Evolutionary conservation across 495 filamentous ascomycete species (phyloP).

Genomic region (Hypomontagnella monticulosa): DNA sequence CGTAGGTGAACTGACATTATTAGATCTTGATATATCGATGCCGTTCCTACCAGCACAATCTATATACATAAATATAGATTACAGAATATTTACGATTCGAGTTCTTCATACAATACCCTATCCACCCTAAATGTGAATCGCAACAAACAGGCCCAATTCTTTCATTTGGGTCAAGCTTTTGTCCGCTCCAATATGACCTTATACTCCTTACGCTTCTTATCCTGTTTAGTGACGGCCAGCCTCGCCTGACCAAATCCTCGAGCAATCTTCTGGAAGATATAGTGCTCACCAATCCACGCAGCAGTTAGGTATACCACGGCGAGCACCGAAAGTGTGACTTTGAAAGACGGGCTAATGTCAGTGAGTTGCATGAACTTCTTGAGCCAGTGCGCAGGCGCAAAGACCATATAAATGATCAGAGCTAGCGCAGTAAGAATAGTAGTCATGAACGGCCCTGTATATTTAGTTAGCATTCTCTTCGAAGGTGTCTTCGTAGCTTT

Average conservation of each 20-base stretch:
- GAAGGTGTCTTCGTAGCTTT: background rate
- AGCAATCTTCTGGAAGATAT: slow-evolving; percentile 75
- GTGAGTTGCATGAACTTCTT: slow-evolving; percentile 85
- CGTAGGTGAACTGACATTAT: no score
- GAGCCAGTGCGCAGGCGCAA: slow-evolving; percentile 74
- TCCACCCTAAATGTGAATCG: no score
- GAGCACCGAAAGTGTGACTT: slow-evolving; percentile 72
- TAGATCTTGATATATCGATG: no score
- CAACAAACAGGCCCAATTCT: no score
- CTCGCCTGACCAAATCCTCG: slow-evolving; percentile 69
- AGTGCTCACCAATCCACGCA: slow-evolving; percentile 75
- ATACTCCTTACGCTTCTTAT: slow-evolving; percentile 86
- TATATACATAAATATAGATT: no score
- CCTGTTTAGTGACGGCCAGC: slow-evolving; percentile 61
- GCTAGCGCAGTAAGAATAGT: slow-evolving; percentile 74
- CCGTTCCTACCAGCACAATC: no score
- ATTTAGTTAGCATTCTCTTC: background rate
- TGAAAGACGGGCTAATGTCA: slow-evolving; percentile 73
- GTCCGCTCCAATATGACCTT: slow-evolving; percentile 82
- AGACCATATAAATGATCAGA: slow-evolving; percentile 79
- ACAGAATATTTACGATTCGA: no score
- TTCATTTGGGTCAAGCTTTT: slow-evolving; percentile 52
- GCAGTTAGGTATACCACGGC: slow-evolving; percentile 71
- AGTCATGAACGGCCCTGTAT: slow-evolving; percentile 78
- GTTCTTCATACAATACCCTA: no score